Percentiles rank a stretch among this genome's conserved stretches.
These are phyloP conservation scores for Sclerotinia glacialis DNA, from an alignment of 2,329 filamentous ascomycete genomes.

Conservation along the genomic window DNA sequence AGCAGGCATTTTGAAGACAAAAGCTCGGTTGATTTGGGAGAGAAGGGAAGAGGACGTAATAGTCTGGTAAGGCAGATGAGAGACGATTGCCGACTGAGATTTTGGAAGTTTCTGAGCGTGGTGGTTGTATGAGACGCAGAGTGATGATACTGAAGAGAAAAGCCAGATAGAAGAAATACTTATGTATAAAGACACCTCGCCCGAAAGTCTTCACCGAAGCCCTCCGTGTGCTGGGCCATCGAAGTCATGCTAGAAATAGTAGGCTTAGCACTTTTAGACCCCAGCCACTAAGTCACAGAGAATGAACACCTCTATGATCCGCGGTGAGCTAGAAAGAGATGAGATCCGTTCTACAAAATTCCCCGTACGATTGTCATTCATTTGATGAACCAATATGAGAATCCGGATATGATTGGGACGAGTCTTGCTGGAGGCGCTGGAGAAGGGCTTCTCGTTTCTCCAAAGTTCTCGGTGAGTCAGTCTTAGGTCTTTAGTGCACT, in stretches of 20 bases:
- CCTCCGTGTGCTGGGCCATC: not conserved
- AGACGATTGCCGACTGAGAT: not conserved
- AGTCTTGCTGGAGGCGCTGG: not conserved
- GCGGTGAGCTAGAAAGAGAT: conserved; percentile 1
- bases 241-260: not conserved
- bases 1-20: conserved; percentile 5
- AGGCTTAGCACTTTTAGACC: conserved; percentile 1
- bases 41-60: not conserved
- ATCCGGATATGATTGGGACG: not conserved
- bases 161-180: not conserved
- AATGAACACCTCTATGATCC: not conserved
- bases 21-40: not conserved
- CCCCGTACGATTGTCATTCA: not conserved
- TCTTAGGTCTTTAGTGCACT: not conserved
- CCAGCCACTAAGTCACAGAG: not conserved
- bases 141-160: not conserved
- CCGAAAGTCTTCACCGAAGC: not conserved
- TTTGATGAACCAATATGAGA: not conserved
- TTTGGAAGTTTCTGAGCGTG: not conserved
- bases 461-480: conserved; percentile 1
- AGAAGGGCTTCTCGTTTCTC: not conserved
- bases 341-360: not conserved
- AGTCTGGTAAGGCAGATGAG: not conserved
- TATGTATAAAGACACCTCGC: not conserved
- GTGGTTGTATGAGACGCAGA: not conserved